These are phyloP conservation scores for Pleurotus pulmonarius DNA, from an alignment of 768 basidiomycete species.

Conservation along the genomic window DNA sequence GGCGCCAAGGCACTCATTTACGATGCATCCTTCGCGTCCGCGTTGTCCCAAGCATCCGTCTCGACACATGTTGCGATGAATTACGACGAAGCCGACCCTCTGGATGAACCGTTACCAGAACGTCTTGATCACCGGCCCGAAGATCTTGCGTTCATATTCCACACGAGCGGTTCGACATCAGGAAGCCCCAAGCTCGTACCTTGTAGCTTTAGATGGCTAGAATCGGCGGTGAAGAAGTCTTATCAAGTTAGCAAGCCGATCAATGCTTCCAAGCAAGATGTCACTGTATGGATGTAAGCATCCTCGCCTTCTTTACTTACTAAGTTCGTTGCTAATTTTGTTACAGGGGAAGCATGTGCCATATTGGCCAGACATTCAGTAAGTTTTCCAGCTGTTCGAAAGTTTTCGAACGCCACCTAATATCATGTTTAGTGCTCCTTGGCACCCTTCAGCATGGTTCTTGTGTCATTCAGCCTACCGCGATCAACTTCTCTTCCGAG, in stretches of 20 bases:
- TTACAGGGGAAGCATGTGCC: conserved; percentile 78
- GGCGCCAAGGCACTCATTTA: conserved; percentile 62
- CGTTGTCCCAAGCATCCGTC: conserved; percentile 43
- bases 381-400: conserved; percentile 24
- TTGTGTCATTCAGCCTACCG: conserved; percentile 70
- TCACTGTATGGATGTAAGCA: conserved; percentile 69
- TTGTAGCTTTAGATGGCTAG: conserved; percentile 65
- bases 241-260: conserved; percentile 44
- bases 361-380: conserved; percentile 77
- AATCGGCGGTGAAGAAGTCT: conserved; percentile 60
- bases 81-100: conserved; percentile 31
- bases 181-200: conserved; percentile 79
- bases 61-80: conserved; percentile 43
- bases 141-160: conserved; percentile 66
- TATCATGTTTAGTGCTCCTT: conserved; percentile 52
- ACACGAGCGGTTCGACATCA: conserved; percentile 82
- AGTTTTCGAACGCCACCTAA: not conserved
- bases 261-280: conserved; percentile 54
- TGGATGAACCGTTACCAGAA: conserved; percentile 37
- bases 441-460: conserved; percentile 69
- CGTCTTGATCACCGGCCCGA: conserved; percentile 30
- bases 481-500: conserved; percentile 57
- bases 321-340: conserved; percentile 16
- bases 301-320: conserved; percentile 8
- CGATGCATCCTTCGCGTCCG: conserved; percentile 51